Conservation (phyloP, 2,329 filamentous ascomycete species). For the Ophiocordyceps camponoti-floridani region DNA sequence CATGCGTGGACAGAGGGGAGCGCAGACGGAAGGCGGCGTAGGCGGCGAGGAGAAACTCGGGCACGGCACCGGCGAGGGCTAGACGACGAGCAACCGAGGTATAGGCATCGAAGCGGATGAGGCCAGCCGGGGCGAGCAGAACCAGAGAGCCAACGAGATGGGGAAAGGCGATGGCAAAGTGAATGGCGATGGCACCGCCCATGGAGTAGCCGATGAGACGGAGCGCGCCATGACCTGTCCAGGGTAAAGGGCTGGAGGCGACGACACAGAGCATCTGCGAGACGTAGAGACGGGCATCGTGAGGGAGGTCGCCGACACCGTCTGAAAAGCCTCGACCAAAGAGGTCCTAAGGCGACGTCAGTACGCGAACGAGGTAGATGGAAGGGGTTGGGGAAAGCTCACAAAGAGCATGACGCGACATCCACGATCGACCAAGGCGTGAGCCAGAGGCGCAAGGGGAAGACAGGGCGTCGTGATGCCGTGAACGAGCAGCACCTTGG, state of each 20-base stretch:
- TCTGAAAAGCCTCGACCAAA: slow-evolving; percentile 53
- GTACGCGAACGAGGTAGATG: background rate
- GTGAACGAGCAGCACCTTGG: slow-evolving; percentile 62
- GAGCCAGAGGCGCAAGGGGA: slow-evolving; percentile 48
- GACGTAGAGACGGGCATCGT: slow-evolving; percentile 57
- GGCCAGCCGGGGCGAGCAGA: slow-evolving; percentile 61
- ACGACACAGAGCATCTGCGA: slow-evolving; percentile 55
- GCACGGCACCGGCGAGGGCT: slow-evolving; percentile 36
- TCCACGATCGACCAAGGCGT: slow-evolving; percentile 46
- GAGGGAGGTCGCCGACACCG: slow-evolving; percentile 44
- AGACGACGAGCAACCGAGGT: slow-evolving; percentile 28
- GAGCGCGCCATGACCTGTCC: slow-evolving; percentile 42
- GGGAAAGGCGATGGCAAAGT: slow-evolving; percentile 59
- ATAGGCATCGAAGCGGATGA: slow-evolving; percentile 42
- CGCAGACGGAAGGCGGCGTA: slow-evolving; percentile 28
- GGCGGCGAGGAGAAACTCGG: slow-evolving; percentile 29
- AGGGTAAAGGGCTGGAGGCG: slow-evolving; percentile 49
- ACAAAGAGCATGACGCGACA: slow-evolving; percentile 69
- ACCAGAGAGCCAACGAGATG: slow-evolving; percentile 50
- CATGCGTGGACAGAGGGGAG: slow-evolving; percentile 25
- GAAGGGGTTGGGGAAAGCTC: slow-evolving; percentile 6
- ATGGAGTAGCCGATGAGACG: slow-evolving; percentile 65
- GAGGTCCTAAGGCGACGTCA: slow-evolving; percentile 29
- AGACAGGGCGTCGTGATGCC: slow-evolving; percentile 73
- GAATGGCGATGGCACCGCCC: slow-evolving; percentile 59